Base-by-base conservation (phyloP, 192 early-diverging fungal species). In the Coemansia sp. region DNA sequence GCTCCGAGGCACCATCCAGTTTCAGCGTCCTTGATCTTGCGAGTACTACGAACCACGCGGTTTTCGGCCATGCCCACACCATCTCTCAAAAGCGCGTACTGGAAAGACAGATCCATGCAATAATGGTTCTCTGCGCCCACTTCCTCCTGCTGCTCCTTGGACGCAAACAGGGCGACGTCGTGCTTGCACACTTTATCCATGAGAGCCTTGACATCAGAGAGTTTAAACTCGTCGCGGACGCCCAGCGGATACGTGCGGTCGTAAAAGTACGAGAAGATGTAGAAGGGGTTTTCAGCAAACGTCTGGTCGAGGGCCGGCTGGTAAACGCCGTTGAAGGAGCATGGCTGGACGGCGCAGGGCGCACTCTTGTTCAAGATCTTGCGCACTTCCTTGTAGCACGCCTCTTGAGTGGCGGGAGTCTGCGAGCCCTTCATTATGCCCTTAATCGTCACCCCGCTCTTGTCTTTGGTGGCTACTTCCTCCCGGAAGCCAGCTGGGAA, bases 1-100 rank as follows among this genome's bases (percentile, higher is more conserved):
- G n/a, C n/a, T n/a, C n/a, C n/a, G n/a, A n/a, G n/a, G n/a, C n/a
- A 95, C 97, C 97, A 99, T 13, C 97, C 97, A 18, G 94, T 96
- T 75, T 99, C 96, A 43, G 94, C 90, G 29, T 89, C 93, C 38
- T 91, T 87, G 63, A 99, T 95, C 87, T 98, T 97, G 76, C 96
- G 93, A 6, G 95, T 90, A 27, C 92, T 91, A 59, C 91, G 90
- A 7, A 99, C 78, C 9, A 85, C 76, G 18, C 94, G 84, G 16
- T 87, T 79, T 22, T 85, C 79, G 5, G 89, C 86, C 64, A 99
- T 88, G 33, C 92, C 92, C 52, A 97, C 97, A 0, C 97, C 97
- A 69, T 88, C 86, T 16, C 85, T 87, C 43, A 99, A 87, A 63
- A 99, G 79, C 8, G 89, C 86, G 76, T 95, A 92, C 46, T 95